Conservation (phyloP, 176 grass and related monocot species). For the Oryza nivara region DNA sequence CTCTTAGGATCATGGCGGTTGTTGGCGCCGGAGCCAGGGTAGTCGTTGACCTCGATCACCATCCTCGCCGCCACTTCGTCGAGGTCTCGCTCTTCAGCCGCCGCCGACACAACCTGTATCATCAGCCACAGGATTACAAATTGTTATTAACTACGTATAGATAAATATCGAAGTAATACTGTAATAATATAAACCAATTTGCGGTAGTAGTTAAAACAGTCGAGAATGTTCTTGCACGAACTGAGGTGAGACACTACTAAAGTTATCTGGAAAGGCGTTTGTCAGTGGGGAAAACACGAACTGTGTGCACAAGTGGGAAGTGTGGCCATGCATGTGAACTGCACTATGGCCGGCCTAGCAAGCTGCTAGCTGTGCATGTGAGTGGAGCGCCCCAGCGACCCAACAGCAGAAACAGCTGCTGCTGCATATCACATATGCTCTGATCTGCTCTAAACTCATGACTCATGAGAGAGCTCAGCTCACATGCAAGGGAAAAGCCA, state of each 20-base stretch:
- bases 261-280: constrained; percentile 1
- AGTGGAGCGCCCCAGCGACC: not conserved
- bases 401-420: not conserved
- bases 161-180: not conserved
- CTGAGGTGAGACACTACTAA: not conserved
- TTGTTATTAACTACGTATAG: not conserved
- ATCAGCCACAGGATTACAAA: not conserved
- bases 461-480: not conserved
- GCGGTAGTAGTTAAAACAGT: not conserved
- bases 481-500: not conserved
- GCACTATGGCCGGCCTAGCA: constrained; percentile 24
- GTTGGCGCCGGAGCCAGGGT: constrained; percentile 82
- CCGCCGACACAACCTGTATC: not conserved
- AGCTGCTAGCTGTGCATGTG: constrained; percentile 7
- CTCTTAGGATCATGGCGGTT: constrained; percentile 72
- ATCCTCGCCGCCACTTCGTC: constrained; percentile 56
- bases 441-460: not conserved
- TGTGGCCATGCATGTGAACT: constrained; percentile 51
- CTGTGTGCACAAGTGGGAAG: constrained; percentile 18
- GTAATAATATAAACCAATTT: not conserved
- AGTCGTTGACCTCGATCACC: constrained; percentile 77
- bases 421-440: not conserved
- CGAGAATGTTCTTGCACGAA: constrained; percentile 27
- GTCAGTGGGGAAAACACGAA: constrained; percentile 2
- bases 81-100: constrained; percentile 14